These are phyloP conservation scores for Penicillium crystallinum DNA, from an alignment of 495 filamentous ascomycete species.

Conservation along the genomic window DNA sequence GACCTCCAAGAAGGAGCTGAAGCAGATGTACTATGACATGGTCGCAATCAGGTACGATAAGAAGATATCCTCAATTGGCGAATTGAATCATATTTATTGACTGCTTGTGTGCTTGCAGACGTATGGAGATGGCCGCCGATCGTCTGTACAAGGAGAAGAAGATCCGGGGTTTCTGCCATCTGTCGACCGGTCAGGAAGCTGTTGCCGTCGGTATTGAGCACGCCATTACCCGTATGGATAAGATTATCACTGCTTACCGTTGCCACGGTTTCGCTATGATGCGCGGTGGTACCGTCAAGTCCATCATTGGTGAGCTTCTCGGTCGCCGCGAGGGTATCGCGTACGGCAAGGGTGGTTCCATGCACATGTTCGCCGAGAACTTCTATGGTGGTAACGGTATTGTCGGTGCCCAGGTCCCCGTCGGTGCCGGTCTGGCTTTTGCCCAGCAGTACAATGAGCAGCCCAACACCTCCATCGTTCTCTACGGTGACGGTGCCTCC, in stretches of 20 bases:
- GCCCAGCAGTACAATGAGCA: slow-evolving; percentile 89
- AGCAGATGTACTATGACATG: slow-evolving; percentile 99
- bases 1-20: slow-evolving; percentile 94
- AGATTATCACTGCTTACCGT: slow-evolving; percentile 95
- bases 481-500: slow-evolving; percentile 96
- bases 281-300: slow-evolving; percentile 86
- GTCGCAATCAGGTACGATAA: slow-evolving; percentile 73
- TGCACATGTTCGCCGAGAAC: slow-evolving; percentile 99
- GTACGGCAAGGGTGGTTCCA: slow-evolving; percentile 96
- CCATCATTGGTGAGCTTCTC: slow-evolving; percentile 94
- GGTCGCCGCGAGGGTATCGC: slow-evolving; percentile 94
- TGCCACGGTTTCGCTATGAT: slow-evolving; percentile 98
- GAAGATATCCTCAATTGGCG: not conserved
- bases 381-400: slow-evolving; percentile 99
- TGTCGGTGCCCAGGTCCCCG: slow-evolving; percentile 96
- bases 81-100: not conserved
- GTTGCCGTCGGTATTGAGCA: slow-evolving; percentile 97
- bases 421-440: slow-evolving; percentile 94
- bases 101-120: slow-evolving; percentile 46
- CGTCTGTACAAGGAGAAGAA: slow-evolving; percentile 99
- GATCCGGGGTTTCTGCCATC: slow-evolving; percentile 98
- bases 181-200: slow-evolving; percentile 96
- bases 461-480: slow-evolving; percentile 76
- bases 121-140: slow-evolving; percentile 99
- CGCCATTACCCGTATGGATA: slow-evolving; percentile 82